Evolutionary conservation across 2,329 filamentous ascomycete species (phyloP).

Genomic region (Lecanicillium sp.): DNA sequence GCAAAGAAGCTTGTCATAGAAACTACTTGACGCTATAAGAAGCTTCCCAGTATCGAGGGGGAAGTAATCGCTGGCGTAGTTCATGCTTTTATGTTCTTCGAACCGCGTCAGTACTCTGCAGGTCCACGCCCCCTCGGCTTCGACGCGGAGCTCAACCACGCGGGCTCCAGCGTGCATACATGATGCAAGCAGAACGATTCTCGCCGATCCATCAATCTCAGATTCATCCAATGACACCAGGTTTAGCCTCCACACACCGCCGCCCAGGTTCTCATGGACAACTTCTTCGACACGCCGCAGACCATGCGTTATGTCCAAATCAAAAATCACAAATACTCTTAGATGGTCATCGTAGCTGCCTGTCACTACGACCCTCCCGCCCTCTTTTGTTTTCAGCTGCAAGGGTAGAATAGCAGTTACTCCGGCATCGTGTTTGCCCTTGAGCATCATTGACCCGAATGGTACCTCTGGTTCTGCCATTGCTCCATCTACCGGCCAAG

Average conservation of each 20-base stretch:
- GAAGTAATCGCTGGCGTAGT: slow-evolving; percentile 75
- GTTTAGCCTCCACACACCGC: slow-evolving; percentile 82
- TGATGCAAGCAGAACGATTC: slow-evolving; percentile 61
- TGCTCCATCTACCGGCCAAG: slow-evolving; percentile 9
- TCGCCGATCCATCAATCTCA: slow-evolving; percentile 16
- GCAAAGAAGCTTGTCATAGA: slow-evolving; percentile 66
- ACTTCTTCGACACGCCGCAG: slow-evolving; percentile 42
- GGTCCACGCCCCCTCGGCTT: slow-evolving; percentile 38
- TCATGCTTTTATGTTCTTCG: slow-evolving; percentile 88
- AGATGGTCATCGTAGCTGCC: slow-evolving; percentile 89
- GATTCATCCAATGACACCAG: slow-evolving; percentile 33
- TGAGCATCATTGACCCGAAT: slow-evolving; percentile 25
- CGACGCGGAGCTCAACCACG: slow-evolving; percentile 44
- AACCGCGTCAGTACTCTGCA: slow-evolving; percentile 65
- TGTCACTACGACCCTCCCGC: slow-evolving; percentile 59
- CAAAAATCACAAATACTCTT: slow-evolving; percentile 52
- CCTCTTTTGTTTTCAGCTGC: slow-evolving; percentile 28
- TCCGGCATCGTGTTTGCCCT: slow-evolving; percentile 63
- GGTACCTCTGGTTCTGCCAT: slow-evolving; percentile 12
- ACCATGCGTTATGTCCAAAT: slow-evolving; percentile 31
- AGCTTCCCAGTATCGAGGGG: slow-evolving; percentile 25
- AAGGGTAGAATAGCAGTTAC: slow-evolving; percentile 82
- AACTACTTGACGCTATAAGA: slow-evolving; percentile 62
- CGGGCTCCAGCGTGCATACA: slow-evolving; percentile 88
- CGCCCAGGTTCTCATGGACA: slow-evolving; percentile 60